Percentiles rank a stretch among this genome's conserved stretches.
Evolutionary conservation across 129 eudicot species (phyloP).

Genomic region (Flaveria brownii): DNA sequence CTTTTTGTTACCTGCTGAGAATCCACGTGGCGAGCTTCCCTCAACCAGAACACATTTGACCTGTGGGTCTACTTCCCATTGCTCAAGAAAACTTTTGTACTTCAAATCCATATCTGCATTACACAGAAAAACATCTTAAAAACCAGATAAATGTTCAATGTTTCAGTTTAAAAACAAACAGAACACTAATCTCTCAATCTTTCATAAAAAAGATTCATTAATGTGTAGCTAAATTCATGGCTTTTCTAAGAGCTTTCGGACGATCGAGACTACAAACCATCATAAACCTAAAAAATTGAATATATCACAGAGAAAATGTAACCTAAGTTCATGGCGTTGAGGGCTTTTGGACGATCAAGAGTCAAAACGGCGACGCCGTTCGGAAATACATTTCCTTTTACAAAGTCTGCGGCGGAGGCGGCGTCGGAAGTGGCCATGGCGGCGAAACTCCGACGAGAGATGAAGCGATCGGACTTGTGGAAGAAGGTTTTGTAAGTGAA

Average conservation of each 20-base stretch:
- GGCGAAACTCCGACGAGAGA: conserved; percentile 43
- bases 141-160: not conserved
- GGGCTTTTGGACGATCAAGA: conserved; percentile 94
- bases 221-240: not conserved
- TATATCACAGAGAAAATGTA: not conserved
- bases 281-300: not conserved
- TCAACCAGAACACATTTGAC: conserved; percentile 86
- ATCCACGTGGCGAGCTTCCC: conserved; percentile 86
- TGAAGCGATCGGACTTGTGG: conserved; percentile 22
- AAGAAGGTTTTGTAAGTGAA: conserved; percentile 10
- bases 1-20: conserved; percentile 69
- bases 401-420: too few relatives aligned
- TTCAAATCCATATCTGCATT: conserved; percentile 75
- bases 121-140: not conserved
- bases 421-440: conserved; percentile 52
- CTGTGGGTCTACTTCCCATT: conserved; percentile 81
- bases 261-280: not conserved
- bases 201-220: too few relatives aligned
- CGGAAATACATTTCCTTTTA: conserved; percentile 63
- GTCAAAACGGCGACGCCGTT: conserved; percentile 88
- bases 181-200: too few relatives aligned
- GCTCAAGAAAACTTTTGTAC: conserved; percentile 69
- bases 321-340: conserved; percentile 95
- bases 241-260: not conserved
- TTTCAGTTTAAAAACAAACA: too few relatives aligned